Evolutionary conservation across 2,329 filamentous ascomycete genomes (phyloP).

Genomic region (Hymenoscyphus linearis): DNA sequence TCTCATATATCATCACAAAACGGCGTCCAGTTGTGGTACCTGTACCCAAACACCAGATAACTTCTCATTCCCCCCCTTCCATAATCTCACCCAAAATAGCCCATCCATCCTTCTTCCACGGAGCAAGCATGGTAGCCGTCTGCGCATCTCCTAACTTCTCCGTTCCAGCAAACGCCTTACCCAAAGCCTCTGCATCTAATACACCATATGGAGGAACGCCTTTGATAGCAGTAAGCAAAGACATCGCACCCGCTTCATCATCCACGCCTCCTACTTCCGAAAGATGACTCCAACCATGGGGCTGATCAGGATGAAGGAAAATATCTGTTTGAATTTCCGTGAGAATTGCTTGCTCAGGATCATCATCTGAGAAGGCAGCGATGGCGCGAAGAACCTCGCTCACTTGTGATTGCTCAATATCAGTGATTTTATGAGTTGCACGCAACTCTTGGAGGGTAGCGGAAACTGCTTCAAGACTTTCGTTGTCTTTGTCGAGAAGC

Average conservation of each 20-base stretch:
- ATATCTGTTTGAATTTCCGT: conserved; percentile 69
- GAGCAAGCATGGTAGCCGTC: conserved; percentile 70
- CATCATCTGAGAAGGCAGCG: conserved; percentile 49
- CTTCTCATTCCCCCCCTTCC: not conserved
- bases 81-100: conserved; percentile 19
- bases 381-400: conserved; percentile 73
- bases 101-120: conserved; percentile 52
- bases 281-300: conserved; percentile 76
- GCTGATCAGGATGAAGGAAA: conserved; percentile 73
- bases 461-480: conserved; percentile 73
- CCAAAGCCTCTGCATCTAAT: conserved; percentile 64
- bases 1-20: not conserved
- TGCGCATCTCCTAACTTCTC: conserved; percentile 69
- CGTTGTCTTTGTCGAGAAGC: conserved; percentile 71
- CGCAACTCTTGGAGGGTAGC: conserved; percentile 71
- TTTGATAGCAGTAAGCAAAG: conserved; percentile 69
- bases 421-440: conserved; percentile 57
- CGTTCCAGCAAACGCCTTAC: conserved; percentile 68
- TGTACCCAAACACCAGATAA: not conserved
- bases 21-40: not conserved
- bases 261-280: conserved; percentile 53
- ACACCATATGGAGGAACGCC: conserved; percentile 67
- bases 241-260: conserved; percentile 63
- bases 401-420: conserved; percentile 62
- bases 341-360: conserved; percentile 46